Percentiles rank a stretch among this genome's conserved stretches.
phyloP scores from a whole-genome alignment of 345 rosid species.

The Trapa incisa region DNA sequence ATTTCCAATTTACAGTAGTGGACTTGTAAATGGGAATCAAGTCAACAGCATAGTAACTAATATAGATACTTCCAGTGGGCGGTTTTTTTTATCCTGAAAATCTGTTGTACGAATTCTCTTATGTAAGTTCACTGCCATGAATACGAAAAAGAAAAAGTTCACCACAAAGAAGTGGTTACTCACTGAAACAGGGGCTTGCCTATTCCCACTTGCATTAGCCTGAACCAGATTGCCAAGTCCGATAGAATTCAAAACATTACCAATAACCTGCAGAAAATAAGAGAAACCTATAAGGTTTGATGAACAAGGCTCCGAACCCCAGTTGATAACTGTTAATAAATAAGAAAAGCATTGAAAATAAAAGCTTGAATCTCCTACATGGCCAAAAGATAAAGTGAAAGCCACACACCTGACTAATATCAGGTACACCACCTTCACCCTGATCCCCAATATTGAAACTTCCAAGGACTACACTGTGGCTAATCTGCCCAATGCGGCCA shows the following conservation, averaged over 20 bases:
- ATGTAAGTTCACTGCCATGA: not conserved
- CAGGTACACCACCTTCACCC: conserved; percentile 59
- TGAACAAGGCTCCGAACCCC: not conserved
- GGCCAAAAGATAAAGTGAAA: not conserved
- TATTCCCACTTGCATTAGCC: conserved; percentile 18
- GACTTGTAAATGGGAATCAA: too few relatives aligned
- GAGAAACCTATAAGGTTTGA: conserved; percentile 5
- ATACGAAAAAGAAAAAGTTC: too few relatives aligned
- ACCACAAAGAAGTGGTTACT: conserved; percentile 5
- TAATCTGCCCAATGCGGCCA: conserved; percentile 51
- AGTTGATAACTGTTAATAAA: not conserved
- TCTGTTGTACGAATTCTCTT: not conserved
- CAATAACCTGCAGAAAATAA: conserved; percentile 53
- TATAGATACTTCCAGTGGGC: too few relatives aligned
- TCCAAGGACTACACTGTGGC: conserved; percentile 85
- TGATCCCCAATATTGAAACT: conserved; percentile 72
- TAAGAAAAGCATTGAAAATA: too few relatives aligned
- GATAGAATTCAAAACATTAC: conserved; percentile 73
- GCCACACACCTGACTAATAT: conserved; percentile 39
- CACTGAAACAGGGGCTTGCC: conserved; percentile 42
- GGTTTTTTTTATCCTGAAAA: not conserved
- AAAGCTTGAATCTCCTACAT: not conserved
- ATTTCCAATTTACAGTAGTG: too few relatives aligned
- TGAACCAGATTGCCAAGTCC: conserved; percentile 22
- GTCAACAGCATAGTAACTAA: too few relatives aligned